Conservation (phyloP, 2,329 filamentous ascomycete species). For the Fulvia fulva region DNA sequence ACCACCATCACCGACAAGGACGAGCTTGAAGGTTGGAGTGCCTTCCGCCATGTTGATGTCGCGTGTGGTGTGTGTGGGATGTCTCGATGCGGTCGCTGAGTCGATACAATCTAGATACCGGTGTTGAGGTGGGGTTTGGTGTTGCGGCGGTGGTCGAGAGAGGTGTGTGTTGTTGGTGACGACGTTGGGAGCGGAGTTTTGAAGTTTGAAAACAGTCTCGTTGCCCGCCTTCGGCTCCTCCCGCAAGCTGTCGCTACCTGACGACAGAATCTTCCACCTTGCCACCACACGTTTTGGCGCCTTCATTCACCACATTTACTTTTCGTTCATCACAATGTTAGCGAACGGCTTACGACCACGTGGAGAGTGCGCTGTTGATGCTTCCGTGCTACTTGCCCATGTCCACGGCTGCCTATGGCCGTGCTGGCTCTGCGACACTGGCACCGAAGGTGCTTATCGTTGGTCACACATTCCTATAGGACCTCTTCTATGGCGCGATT, state of each 20-base stretch:
- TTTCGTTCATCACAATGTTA: no score
- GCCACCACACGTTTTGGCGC: no score
- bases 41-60: slow-evolving; percentile 10
- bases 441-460: no score
- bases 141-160: background rate
- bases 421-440: no score
- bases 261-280: no score
- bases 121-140: background rate
- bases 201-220: background rate
- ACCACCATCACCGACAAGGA: slow-evolving; percentile 98
- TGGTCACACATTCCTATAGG: no score
- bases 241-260: background rate
- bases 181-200: background rate
- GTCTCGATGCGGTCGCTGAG: background rate
- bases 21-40: slow-evolving; percentile 94
- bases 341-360: no score
- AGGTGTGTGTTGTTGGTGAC: background rate
- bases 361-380: no score
- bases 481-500: no score
- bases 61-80: slow-evolving; percentile 1
- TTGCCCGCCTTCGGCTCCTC: background rate
- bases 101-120: background rate
- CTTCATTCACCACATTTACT: no score
- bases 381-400: no score
- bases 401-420: no score